Conservation (phyloP, 768 basidiomycete genomes). For the Phylloporus sp. region DNA sequence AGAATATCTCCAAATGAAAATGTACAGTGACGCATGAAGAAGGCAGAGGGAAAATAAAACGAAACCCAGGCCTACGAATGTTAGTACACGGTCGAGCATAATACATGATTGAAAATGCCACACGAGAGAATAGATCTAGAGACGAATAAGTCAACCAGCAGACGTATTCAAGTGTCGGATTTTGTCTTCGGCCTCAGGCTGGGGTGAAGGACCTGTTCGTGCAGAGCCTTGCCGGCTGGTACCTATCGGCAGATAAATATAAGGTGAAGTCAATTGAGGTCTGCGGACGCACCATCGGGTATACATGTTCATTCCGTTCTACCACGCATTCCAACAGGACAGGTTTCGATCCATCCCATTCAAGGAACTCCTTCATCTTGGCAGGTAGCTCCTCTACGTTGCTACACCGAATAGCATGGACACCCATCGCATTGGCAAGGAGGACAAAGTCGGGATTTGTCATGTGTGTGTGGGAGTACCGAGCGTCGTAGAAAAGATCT, state of each 20-base stretch:
- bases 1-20: constrained; percentile 1
- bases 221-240: constrained; percentile 89
- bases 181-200: constrained; percentile 33
- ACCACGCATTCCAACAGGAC: constrained; percentile 90
- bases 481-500: constrained; percentile 93
- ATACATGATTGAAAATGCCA: constrained; percentile 14
- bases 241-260: constrained; percentile 43
- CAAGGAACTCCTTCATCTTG: constrained; percentile 99
- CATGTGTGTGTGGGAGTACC: constrained; percentile 98
- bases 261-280: background rate
- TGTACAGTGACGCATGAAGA: constrained; percentile 1
- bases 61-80: constrained; percentile 6
- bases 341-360: constrained; percentile 84
- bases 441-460: constrained; percentile 92
- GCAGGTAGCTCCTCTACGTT: constrained; percentile 73
- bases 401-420: constrained; percentile 81
- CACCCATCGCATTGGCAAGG: constrained; percentile 87
- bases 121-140: background rate
- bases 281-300: constrained; percentile 68
- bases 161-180: constrained; percentile 18
- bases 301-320: constrained; percentile 80
- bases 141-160: background rate
- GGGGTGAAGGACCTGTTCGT: constrained; percentile 85
- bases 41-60: background rate
- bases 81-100: constrained; percentile 26